Evolutionary conservation across 23 red algal species (phyloP).

Genomic region (Gracilaria domingensis): DNA sequence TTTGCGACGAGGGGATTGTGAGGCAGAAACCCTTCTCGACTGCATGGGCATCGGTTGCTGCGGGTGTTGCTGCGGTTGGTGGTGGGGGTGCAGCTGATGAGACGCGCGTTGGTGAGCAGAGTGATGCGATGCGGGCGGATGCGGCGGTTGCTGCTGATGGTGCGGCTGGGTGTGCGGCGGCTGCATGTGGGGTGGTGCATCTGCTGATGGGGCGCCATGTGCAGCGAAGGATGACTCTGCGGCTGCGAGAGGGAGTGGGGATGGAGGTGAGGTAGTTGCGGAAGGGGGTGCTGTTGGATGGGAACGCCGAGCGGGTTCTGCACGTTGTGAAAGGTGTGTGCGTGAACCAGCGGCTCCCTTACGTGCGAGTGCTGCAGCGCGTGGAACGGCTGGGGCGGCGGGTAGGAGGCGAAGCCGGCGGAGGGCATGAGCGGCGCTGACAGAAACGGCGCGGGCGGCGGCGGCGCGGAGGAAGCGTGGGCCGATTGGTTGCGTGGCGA

Average conservation of each 20-base stretch:
- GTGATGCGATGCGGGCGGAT: conserved; percentile 12
- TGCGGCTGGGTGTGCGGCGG: conserved; percentile 10
- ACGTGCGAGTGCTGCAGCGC: conserved; percentile 24
- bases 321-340: conserved; percentile 25
- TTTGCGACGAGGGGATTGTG: background rate
- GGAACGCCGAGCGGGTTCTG: conserved; percentile 56
- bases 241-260: conserved; percentile 24
- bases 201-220: background rate
- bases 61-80: conserved; percentile 25
- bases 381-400: conserved; percentile 32
- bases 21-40: conserved; percentile 1
- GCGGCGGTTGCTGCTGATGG: conserved; percentile 47
- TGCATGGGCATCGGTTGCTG: conserved; percentile 29
- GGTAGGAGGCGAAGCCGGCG: conserved; percentile 25
- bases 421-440: conserved; percentile 32
- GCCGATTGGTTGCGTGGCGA: no score
- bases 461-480: background rate
- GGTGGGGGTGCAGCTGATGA: conserved; percentile 24
- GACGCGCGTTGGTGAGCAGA: conserved; percentile 25
- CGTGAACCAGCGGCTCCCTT: conserved; percentile 15
- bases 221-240: conserved; percentile 8
- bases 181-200: background rate
- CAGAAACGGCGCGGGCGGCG: background rate
- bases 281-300: conserved; percentile 60
- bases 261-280: conserved; percentile 41